Evolutionary conservation across 805 yeast species (phyloP), one percentile per base, ranked within the genome.

Genomic region (Metschnikowia vanudenii): DNA sequence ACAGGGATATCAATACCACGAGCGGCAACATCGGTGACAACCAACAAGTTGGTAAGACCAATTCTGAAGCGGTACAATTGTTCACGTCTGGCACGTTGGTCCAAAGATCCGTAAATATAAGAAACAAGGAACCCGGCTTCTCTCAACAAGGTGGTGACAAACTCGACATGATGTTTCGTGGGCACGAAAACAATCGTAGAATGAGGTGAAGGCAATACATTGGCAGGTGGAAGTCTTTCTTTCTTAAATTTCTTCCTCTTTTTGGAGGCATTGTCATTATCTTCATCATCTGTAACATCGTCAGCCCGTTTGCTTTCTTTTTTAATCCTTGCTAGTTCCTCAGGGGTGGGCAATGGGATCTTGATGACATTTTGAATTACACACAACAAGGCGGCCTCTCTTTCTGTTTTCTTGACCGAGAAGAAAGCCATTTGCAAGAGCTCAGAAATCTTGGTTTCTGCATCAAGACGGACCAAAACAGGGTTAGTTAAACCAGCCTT

Each of bases 1-100:
- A 94, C 83, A 0, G 99, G 99, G 54, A 94, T 88, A 80, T 95
- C 99, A 51, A 94, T 90, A 82, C 99, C 99, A 74, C 99, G 84
- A 1, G 99, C 99, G 20, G 96, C 96, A 53, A 88, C 98, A 74
- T 94, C 99, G 1, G 99, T 94, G 45, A 94, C 99, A 9, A 94
- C 97, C 63, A 94, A 67, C n/a, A 94, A 64, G 26, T 87, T 81
- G 4, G 97, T 82, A 38, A 86, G 72, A 1, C 97, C 99, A 1
- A 84, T 73, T 57, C 96, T 75, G 68, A 94, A 94, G 56, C 89
- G 84, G 60, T 84, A 78, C 41, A 94, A 71, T 63, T 94, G 98
- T 56, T 86, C 84, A 50, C 84, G 84, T 76, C 99, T 84, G 1
- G 99, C 99, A 57, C 82, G 84, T 63, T 94, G 99, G 68, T 94